phyloP scores from a whole-genome alignment of 495 filamentous ascomycete species.

The Podospora australis region DNA sequence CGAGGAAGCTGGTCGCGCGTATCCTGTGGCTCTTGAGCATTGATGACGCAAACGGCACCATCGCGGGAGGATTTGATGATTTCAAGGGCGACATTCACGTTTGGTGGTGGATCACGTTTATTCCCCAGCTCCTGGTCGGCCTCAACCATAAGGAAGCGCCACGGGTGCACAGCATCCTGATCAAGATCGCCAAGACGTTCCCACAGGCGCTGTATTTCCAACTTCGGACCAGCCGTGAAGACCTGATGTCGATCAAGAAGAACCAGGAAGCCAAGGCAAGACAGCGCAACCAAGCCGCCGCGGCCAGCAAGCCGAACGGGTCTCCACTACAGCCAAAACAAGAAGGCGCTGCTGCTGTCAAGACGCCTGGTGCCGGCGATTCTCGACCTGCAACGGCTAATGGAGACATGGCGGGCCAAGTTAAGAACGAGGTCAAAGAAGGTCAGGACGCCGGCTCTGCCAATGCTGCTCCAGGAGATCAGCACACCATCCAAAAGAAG shows the following conservation, averaged over 20 bases:
- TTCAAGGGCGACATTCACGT: constrained; percentile 94
- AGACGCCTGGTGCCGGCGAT: constrained; percentile 14
- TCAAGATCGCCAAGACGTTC: constrained; percentile 90
- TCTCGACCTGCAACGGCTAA: constrained; percentile 46
- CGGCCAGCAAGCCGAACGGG: constrained; percentile 27
- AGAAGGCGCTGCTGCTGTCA: constrained; percentile 27
- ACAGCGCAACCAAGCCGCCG: constrained; percentile 11
- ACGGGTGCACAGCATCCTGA: constrained; percentile 73
- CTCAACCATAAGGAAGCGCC: constrained; percentile 82
- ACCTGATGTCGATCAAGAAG: constrained; percentile 89
- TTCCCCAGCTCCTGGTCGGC: constrained; percentile 88
- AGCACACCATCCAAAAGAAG: constrained; percentile 52
- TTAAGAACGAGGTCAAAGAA: constrained; percentile 37
- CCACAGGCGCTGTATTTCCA: constrained; percentile 94
- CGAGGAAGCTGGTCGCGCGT: constrained; percentile 88
- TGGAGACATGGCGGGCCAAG: constrained; percentile 31
- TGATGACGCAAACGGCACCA: constrained; percentile 75
- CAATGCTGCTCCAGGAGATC: constrained; percentile 21
- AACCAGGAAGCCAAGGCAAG: constrained; percentile 67
- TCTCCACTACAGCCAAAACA: constrained; percentile 43
- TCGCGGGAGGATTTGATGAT: constrained; percentile 77
- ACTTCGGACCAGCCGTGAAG: constrained; percentile 87
- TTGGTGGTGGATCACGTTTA: constrained; percentile 99
- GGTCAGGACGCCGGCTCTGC: constrained; percentile 34
- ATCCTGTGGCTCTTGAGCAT: constrained; percentile 95